A percentile compares a stretch with the other conserved stretches of the same genome.
These are phyloP conservation scores for Auxenochlorella pyrenoidosa DNA, from an alignment of 139 green algal genomes.

Conservation along the genomic window DNA sequence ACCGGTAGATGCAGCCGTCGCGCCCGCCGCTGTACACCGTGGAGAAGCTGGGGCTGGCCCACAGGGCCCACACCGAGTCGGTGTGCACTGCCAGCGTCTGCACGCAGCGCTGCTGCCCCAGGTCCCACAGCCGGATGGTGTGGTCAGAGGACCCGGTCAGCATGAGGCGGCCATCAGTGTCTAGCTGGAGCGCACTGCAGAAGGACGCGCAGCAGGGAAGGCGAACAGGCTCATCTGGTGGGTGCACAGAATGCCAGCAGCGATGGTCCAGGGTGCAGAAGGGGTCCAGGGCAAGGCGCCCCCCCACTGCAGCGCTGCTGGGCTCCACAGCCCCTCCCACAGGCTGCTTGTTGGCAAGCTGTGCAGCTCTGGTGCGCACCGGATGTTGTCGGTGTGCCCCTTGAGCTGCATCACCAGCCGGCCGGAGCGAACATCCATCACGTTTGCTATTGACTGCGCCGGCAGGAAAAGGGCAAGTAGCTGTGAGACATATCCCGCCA, in stretches of 20 bases:
- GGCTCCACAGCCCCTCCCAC: no score
- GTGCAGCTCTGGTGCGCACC: slow-evolving; percentile 20
- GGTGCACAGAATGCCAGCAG: no score
- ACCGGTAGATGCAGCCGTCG: slow-evolving; percentile 77
- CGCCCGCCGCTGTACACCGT: slow-evolving; percentile 82
- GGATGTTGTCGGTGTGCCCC: slow-evolving; percentile 88
- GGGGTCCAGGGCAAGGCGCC: background rate
- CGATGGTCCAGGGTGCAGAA: no score
- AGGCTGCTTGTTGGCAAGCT: no score
- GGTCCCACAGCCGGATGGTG: slow-evolving; percentile 92
- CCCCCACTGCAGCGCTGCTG: background rate
- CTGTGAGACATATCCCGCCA: background rate
- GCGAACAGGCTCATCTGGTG: no score
- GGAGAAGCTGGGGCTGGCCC: slow-evolving; percentile 41
- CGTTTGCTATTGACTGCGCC: slow-evolving; percentile 51
- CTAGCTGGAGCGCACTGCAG: slow-evolving; percentile 68
- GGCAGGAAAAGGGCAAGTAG: background rate
- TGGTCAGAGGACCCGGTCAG: slow-evolving; percentile 84
- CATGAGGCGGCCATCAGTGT: slow-evolving; percentile 69
- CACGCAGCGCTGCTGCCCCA: slow-evolving; percentile 86
- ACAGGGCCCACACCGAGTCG: slow-evolving; percentile 90
- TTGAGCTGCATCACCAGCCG: slow-evolving; percentile 77
- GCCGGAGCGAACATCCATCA: slow-evolving; percentile 77
- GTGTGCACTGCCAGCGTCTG: slow-evolving; percentile 80
- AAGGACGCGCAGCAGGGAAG: background rate